Evolutionary conservation across 441 rosid species (phyloP).

Genomic region (Pelargonium fulgidum): DNA sequence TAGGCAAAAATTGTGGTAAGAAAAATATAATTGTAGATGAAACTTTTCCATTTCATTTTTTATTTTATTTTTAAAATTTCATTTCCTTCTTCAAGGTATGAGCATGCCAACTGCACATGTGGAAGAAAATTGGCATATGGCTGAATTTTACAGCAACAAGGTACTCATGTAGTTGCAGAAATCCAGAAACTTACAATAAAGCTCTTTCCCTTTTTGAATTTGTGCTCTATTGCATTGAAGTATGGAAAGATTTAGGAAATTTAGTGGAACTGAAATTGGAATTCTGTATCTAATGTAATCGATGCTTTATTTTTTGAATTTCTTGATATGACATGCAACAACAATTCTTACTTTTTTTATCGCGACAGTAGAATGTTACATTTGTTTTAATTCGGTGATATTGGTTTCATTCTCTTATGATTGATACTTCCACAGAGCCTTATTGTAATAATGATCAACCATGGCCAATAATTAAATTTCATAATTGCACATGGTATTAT

Average conservation of each 20-base stretch:
- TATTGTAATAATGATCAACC: too few species aligned
- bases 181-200: background rate
- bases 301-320: background rate
- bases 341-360: background rate
- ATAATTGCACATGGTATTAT: background rate
- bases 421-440: background rate
- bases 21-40: constrained; percentile 1
- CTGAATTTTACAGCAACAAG: constrained; percentile 96
- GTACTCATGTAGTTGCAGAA: constrained; percentile 29
- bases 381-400: background rate
- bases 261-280: background rate
- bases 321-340: background rate
- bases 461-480: background rate
- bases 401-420: background rate
- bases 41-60: constrained; percentile 6
- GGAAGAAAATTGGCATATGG: constrained; percentile 98
- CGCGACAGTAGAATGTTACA: background rate
- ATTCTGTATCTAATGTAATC: background rate
- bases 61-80: constrained; percentile 10
- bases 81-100: constrained; percentile 54
- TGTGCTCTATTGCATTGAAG: background rate
- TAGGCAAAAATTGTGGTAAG: constrained; percentile 89
- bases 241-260: background rate
- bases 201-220: background rate
- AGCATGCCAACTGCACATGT: constrained; percentile 93